Conservation (phyloP, 805 yeast species). For the Sugiyamaella chiloensis region DNA sequence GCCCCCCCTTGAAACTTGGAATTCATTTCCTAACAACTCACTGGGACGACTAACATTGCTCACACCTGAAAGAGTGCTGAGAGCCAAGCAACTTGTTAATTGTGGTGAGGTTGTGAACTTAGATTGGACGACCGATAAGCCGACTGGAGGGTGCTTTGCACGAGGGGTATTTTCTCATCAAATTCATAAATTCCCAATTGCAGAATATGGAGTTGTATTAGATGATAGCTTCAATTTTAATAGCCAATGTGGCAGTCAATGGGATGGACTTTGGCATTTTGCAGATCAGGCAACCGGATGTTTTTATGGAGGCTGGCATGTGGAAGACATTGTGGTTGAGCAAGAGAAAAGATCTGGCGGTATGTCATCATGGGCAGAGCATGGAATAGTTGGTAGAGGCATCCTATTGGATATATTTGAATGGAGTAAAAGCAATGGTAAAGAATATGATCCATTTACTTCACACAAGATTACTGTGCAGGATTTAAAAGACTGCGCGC, state of each 20-base stretch:
- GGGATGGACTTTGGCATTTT: conserved; percentile 28
- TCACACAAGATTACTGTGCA: conserved; percentile 11
- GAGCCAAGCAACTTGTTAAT: conserved; percentile 8
- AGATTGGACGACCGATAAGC: conserved; percentile 15
- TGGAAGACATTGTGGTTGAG: conserved; percentile 12
- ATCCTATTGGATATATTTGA: conserved; percentile 24
- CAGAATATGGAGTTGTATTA: conserved; percentile 3
- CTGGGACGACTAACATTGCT: conserved; percentile 13
- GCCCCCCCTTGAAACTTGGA: conserved; percentile 7
- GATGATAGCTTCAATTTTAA: conserved; percentile 24
- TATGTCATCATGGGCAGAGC: conserved; percentile 23
- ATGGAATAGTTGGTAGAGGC: conserved; percentile 26
- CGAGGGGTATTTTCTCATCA: conserved; percentile 5
- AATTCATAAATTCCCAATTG: conserved; percentile 7
- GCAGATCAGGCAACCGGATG: conserved; percentile 19
- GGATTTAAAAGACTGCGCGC: conserved; percentile 21
- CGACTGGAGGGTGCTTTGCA: conserved; percentile 16
- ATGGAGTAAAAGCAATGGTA: conserved; percentile 20
- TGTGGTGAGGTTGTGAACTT: conserved; percentile 9
- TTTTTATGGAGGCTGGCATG: conserved; percentile 16
- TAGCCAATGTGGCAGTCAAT: conserved; percentile 26
- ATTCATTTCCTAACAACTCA: conserved; percentile 7
- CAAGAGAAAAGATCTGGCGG: not conserved
- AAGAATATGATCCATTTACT: conserved; percentile 11
- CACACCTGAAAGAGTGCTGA: conserved; percentile 15